Conservation (phyloP, 2,329 filamentous ascomycete species). For the Paraconiothyrium sp. region DNA sequence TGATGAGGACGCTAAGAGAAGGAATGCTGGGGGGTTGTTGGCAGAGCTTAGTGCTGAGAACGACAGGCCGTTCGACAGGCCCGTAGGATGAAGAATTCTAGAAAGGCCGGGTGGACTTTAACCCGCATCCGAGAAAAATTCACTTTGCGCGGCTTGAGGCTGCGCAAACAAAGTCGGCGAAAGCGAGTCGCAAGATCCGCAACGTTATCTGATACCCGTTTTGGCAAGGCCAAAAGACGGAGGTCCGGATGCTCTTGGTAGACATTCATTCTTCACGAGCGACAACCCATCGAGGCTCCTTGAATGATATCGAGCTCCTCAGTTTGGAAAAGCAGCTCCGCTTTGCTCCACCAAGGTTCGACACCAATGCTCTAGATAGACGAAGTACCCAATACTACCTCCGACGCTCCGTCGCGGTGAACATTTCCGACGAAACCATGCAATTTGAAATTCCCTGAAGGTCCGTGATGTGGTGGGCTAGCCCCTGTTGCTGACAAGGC, state of each 20-base stretch:
- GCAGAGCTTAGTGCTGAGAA: conserved; percentile 87
- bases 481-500: conserved; percentile 6
- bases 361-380: background rate
- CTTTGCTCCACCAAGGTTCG: background rate
- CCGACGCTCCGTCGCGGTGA: background rate
- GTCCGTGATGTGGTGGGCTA: conserved; percentile 8
- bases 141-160: conserved; percentile 7
- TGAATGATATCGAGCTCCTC: background rate
- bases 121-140: conserved; percentile 5
- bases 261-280: background rate
- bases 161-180: background rate
- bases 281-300: background rate
- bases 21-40: conserved; percentile 80
- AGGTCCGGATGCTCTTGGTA: conserved; percentile 5
- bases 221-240: conserved; percentile 12
- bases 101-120: background rate
- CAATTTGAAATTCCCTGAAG: conserved; percentile 1
- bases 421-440: background rate
- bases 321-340: background rate
- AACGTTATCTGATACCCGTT: conserved; percentile 10
- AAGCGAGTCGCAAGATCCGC: background rate
- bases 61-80: conserved; percentile 66
- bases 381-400: background rate
- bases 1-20: conserved; percentile 78
- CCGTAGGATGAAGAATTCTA: conserved; percentile 16